A percentile compares a stretch with the other conserved stretches of the same genome.
phyloP scores from a whole-genome alignment of 345 rosid genomes.

The Eucalyptus sp. region DNA sequence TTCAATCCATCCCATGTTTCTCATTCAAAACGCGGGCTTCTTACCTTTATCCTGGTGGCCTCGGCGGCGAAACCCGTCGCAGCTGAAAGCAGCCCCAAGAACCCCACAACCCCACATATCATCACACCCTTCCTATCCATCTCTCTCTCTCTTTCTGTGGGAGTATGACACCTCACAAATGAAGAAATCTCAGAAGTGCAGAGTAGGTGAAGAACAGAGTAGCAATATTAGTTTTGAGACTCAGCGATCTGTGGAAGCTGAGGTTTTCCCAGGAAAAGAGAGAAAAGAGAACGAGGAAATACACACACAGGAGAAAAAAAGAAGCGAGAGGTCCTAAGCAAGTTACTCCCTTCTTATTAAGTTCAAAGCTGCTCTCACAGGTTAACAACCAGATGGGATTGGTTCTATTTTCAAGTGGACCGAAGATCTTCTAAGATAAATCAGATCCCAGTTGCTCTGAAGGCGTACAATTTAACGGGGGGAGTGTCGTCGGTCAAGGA shows the following conservation, averaged over 20 bases:
- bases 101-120: constrained; percentile 41
- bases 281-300: background rate
- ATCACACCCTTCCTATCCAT: constrained; percentile 61
- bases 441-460: background rate
- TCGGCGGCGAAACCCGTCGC: constrained; percentile 87
- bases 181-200: background rate
- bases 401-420: background rate
- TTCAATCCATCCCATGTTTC: background rate
- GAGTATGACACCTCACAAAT: background rate
- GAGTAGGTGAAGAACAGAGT: background rate
- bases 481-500: background rate
- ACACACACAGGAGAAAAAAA: background rate
- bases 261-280: background rate
- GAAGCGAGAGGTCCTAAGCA: background rate
- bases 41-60: constrained; percentile 75
- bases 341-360: background rate
- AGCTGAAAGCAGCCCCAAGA: constrained; percentile 65
- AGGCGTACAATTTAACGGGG: background rate
- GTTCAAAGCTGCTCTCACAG: background rate
- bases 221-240: background rate
- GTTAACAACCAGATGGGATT: background rate
- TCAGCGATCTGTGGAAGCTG: background rate
- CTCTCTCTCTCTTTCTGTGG: background rate
- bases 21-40: background rate
- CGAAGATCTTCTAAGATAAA: background rate